Conservation (phyloP, 176 grass and related monocot species). For the Chrysopogon serrulatus region DNA sequence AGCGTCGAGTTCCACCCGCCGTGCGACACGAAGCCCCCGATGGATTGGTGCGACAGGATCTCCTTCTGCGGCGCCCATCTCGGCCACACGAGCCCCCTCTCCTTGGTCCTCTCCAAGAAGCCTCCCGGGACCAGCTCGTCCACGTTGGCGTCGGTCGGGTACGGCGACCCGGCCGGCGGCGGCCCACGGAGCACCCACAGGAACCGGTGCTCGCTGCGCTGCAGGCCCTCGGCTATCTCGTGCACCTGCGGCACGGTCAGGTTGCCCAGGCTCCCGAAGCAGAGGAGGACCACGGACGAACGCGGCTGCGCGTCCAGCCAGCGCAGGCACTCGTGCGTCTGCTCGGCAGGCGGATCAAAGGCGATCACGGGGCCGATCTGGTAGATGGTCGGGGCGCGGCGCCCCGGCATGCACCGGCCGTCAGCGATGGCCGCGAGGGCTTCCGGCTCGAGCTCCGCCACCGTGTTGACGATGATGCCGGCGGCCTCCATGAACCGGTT, state of each 20-base stretch:
- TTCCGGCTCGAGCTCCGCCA: conserved; percentile 27
- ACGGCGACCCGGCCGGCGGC: neutral
- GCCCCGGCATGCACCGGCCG: neutral
- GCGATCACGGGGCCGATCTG: conserved; percentile 21
- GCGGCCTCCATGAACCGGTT: conserved; percentile 7
- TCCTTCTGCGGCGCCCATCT: conserved; percentile 38
- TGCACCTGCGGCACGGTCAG: neutral
- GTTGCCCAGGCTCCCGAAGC: conserved; percentile 34
- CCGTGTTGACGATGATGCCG: conserved; percentile 46
- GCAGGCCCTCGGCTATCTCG: conserved; percentile 33
- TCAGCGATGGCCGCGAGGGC: neutral
- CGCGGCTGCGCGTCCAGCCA: conserved; percentile 44
- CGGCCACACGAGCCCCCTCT: conserved; percentile 26
- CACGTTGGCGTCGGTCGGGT: neutral
- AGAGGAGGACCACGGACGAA: conserved; percentile 35
- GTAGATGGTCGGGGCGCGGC: conserved; percentile 11
- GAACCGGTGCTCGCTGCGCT: conserved; percentile 36
- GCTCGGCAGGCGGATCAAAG: neutral
- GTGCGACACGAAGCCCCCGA: conserved; percentile 60
- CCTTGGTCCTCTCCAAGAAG: conserved; percentile 32
- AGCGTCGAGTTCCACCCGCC: conserved; percentile 60
- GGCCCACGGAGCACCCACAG: conserved; percentile 35
- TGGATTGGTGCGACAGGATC: conserved; percentile 26
- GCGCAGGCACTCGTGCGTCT: conserved; percentile 23
- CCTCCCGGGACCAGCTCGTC: conserved; percentile 23